A percentile compares a stretch with the other conserved stretches of the same genome.
Evolutionary conservation across 73 alveolate genomes (phyloP).

Genomic region (Tetrahymena borealis): DNA sequence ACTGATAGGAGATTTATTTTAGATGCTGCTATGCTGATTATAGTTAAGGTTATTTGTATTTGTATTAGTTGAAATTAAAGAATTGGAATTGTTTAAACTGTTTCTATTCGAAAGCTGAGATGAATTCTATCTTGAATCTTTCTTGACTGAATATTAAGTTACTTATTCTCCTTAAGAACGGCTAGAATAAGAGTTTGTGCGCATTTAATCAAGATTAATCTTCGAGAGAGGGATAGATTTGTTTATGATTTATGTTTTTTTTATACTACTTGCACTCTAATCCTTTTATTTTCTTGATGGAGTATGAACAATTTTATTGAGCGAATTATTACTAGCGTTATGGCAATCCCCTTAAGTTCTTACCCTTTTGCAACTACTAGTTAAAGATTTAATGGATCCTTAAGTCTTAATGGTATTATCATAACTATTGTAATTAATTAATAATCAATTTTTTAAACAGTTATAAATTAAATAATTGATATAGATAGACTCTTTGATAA

Average conservation of each 20-base stretch:
- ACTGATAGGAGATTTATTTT: background rate
- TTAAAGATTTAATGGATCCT: background rate
- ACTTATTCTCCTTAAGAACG: background rate
- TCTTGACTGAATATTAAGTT: background rate
- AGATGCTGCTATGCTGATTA: background rate
- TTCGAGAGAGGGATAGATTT: background rate
- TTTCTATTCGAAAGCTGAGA: background rate
- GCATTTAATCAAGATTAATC: background rate
- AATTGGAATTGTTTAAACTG: background rate
- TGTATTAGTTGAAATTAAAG: background rate
- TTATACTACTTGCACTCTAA: background rate
- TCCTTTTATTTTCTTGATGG: background rate
- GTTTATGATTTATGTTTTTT: background rate
- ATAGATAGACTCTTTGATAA: too few relatives aligned
- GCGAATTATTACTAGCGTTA: background rate
- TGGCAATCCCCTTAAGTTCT: background rate
- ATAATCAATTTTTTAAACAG: too few relatives aligned
- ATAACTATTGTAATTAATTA: too few relatives aligned
- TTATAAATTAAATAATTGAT: too few relatives aligned
- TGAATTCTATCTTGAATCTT: background rate
- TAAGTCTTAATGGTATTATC: background rate
- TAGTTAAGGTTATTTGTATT: background rate
- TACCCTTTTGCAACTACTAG: background rate
- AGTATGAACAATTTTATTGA: background rate
- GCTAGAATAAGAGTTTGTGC: background rate